A percentile compares a stretch with the other conserved stretches of the same genome.
These are phyloP conservation scores for Ustilago esculenta DNA, from an alignment of 1,284 basidiomycete genomes.

Conservation along the genomic window DNA sequence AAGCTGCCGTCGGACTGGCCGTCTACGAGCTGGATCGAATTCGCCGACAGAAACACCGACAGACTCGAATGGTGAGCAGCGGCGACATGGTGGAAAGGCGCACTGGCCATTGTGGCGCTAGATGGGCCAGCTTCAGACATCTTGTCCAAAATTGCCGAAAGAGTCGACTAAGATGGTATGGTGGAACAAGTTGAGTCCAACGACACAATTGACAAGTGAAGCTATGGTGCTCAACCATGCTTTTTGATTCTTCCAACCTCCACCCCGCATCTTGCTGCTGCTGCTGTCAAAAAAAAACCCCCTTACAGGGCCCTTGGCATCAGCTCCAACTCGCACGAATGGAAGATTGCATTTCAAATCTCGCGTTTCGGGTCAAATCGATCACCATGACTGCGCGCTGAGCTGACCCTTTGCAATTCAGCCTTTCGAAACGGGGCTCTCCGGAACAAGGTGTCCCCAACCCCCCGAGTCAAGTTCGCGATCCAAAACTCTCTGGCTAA, in stretches of 20 bases:
- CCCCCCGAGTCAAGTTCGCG: no score
- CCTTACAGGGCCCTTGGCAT: constrained; percentile 3
- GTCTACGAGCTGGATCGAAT: constrained; percentile 43
- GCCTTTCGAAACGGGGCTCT: constrained; percentile 15
- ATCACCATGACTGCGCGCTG: constrained; percentile 24
- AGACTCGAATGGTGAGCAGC: constrained; percentile 29
- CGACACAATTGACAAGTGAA: no score
- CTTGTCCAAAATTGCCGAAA: neutral
- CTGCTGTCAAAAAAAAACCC: neutral
- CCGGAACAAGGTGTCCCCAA: constrained; percentile 15
- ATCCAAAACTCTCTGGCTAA: no score
- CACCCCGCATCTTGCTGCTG: constrained; percentile 10
- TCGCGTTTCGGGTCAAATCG: constrained; percentile 18
- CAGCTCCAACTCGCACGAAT: constrained; percentile 29
- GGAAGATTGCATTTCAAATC: neutral
- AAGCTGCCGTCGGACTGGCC: constrained; percentile 12
- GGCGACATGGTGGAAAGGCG: constrained; percentile 39
- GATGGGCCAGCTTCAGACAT: constrained; percentile 47
- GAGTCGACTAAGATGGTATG: no score
- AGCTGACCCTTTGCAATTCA: neutral
- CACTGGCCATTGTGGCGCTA: constrained; percentile 22
- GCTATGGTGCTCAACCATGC: neutral
- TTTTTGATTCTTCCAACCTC: constrained; percentile 30
- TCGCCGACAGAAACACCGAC: constrained; percentile 40
- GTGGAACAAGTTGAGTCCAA: no score